Percentiles rank a stretch among this genome's conserved stretches.
phyloP scores from a whole-genome alignment of 2,329 filamentous ascomycete species.

The Colletotrichum acutatum region DNA sequence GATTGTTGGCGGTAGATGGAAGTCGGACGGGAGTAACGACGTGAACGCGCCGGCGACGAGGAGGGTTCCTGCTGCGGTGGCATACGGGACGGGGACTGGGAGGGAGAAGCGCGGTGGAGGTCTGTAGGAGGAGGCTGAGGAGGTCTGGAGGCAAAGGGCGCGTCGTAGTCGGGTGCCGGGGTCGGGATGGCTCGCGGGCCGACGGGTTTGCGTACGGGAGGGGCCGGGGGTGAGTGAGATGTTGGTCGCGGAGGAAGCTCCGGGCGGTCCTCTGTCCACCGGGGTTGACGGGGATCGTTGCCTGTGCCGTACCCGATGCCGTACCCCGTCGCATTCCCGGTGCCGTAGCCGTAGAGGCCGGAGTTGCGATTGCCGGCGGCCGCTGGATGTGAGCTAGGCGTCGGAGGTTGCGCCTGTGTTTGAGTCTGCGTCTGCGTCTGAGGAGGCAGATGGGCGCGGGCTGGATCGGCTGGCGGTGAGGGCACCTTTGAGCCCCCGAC shows the following conservation, averaged over 20 bases:
- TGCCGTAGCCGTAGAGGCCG: slow-evolving; percentile 1
- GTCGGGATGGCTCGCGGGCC: slow-evolving; percentile 22
- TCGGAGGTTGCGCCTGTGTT: not conserved
- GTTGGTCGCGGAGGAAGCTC: slow-evolving; percentile 25
- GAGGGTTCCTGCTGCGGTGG: not conserved
- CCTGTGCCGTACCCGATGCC: not conserved
- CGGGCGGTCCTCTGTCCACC: slow-evolving; percentile 6
- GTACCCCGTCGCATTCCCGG: slow-evolving; percentile 5
- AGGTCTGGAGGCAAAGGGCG: not conserved
- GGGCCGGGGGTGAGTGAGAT: slow-evolving; percentile 24
- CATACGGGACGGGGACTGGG: slow-evolving; percentile 17
- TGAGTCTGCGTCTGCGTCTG: not conserved
- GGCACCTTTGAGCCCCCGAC: slow-evolving; percentile 46
- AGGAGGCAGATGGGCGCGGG: slow-evolving; percentile 11
- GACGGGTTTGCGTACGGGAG: slow-evolving; percentile 31
- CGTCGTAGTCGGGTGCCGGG: slow-evolving; percentile 9
- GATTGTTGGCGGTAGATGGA: slow-evolving; percentile 25
- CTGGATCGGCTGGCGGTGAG: slow-evolving; percentile 17
- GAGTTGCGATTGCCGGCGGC: slow-evolving; percentile 8
- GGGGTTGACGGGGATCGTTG: not conserved
- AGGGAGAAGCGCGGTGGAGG: not conserved
- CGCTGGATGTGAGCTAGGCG: slow-evolving; percentile 5
- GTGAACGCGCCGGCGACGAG: not conserved
- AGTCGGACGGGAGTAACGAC: slow-evolving; percentile 14
- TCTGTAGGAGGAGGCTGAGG: not conserved